Evolutionary conservation across 2,329 filamentous ascomycete genomes (phyloP), one percentile per base, ranked within the genome.

Genomic region (Venturia aucupariae): DNA sequence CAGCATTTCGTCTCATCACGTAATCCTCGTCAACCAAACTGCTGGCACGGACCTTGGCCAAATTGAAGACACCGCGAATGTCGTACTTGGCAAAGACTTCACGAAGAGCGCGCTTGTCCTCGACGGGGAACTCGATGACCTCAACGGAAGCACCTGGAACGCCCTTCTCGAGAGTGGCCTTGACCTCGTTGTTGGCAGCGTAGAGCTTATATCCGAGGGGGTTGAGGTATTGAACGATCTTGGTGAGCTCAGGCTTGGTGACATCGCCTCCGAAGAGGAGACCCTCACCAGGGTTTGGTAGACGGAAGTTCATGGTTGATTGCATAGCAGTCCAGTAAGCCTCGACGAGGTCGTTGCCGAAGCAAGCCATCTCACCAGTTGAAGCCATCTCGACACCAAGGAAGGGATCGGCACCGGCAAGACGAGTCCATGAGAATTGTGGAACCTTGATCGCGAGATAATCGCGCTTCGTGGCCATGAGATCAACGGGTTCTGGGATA

Each of bases 251-350:
- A 30, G 86, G 86, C 66, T 87, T 88, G 69, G 80, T 82, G 67
- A 86, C 79, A 75, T 97, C 90, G 71, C 94, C 94, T 68, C 94
- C 94, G 69, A 99, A 90, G 63, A 99, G 87, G 66, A 99, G 87
- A 79, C 94, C 93, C 82, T 97, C 92, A 69, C 94, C 94, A 63
- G 92, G 90, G 76, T 95, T 88, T 54, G 94, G 94, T 72, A 97
- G 85, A 70, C 92, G 90, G 90, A 97, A 97, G 86, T 97, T 99
- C 93, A 97, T 99, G 71, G 90, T 93, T 24, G 91, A 94, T 79
- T 99, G 94, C 67, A 96, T 82, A 22, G 92, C 95, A 32, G 92
- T 84, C 94, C 94, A 99, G 85, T 99, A 99, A 63, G 94, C 94
- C 76, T 99, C 94, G 61, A 97, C 84, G 13, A 99, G 85, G 73